phyloP scores from a whole-genome alignment of 768 basidiomycete genomes.

The Sporobolomyces pararoseus region DNA sequence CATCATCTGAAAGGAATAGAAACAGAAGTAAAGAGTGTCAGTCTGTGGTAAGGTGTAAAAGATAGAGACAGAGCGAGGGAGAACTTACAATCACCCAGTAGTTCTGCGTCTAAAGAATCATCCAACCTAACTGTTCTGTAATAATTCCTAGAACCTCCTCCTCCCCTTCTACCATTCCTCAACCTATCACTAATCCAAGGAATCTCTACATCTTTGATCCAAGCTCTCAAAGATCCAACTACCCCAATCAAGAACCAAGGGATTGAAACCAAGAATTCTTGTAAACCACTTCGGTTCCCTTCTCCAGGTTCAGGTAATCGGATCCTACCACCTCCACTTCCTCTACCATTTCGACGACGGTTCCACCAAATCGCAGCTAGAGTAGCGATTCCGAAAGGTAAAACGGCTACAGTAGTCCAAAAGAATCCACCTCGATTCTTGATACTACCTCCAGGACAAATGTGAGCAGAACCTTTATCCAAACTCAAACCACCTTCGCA shows the following conservation, averaged over 20 bases:
- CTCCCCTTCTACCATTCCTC: no score
- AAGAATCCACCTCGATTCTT: constrained; percentile 60
- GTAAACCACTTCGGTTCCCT: constrained; percentile 2
- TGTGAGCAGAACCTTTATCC: constrained; percentile 69
- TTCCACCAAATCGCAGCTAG: constrained; percentile 76
- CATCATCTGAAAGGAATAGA: constrained; percentile 1
- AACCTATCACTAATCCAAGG: constrained; percentile 48
- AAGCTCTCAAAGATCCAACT: constrained; percentile 36
- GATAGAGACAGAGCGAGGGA: background rate
- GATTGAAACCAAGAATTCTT: constrained; percentile 31
- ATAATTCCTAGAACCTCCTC: constrained; percentile 37
- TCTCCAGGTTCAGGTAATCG: constrained; percentile 44
- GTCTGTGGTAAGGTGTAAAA: background rate
- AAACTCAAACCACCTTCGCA: constrained; percentile 77
- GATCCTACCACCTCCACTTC: constrained; percentile 57
- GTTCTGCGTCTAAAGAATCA: constrained; percentile 47
- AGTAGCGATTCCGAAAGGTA: constrained; percentile 73
- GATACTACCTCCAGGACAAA: constrained; percentile 77
- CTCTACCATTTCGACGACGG: no score
- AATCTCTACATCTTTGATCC: constrained; percentile 46
- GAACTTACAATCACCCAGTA: constrained; percentile 6
- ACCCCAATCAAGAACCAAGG: constrained; percentile 39
- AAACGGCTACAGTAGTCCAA: constrained; percentile 71
- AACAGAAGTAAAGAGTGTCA: background rate
- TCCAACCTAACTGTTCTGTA: constrained; percentile 49